A percentile compares a stretch with the other conserved stretches of the same genome.
Conservation (phyloP, 345 rosid genomes). For the Eutrema heterophyllum region DNA sequence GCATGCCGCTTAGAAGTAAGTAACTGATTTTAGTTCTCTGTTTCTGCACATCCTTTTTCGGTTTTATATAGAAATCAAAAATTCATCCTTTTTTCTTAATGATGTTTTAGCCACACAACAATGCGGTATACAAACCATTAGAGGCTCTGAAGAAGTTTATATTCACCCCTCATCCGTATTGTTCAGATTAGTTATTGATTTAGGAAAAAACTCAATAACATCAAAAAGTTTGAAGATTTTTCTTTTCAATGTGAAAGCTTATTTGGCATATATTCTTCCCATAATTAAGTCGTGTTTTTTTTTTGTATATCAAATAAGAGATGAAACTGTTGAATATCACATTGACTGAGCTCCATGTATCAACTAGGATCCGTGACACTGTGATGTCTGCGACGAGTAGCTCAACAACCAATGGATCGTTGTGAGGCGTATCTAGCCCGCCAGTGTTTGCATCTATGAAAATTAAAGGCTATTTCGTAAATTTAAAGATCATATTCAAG, state of each 20-base stretch:
- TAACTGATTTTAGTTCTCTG: neutral
- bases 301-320: too few species aligned
- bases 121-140: conserved; percentile 78
- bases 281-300: too few species aligned
- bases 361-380: too few species aligned
- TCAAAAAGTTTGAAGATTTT: neutral
- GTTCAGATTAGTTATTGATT: conserved; percentile 57
- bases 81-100: neutral
- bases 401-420: too few species aligned
- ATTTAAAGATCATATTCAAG: too few species aligned
- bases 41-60: neutral
- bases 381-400: too few species aligned
- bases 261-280: too few species aligned
- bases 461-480: too few species aligned
- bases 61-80: neutral
- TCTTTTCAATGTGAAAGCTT: neutral
- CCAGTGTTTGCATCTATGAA: too few species aligned
- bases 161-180: conserved; percentile 89
- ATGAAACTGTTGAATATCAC: too few species aligned
- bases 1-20: conserved; percentile 79
- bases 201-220: neutral
- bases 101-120: conserved; percentile 53
- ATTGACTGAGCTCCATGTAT: too few species aligned
- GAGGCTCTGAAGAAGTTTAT: conserved; percentile 87
- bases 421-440: too few species aligned